phyloP scores from a whole-genome alignment of 257 asterid genomes.

The Ocimum tenuiflorum region DNA sequence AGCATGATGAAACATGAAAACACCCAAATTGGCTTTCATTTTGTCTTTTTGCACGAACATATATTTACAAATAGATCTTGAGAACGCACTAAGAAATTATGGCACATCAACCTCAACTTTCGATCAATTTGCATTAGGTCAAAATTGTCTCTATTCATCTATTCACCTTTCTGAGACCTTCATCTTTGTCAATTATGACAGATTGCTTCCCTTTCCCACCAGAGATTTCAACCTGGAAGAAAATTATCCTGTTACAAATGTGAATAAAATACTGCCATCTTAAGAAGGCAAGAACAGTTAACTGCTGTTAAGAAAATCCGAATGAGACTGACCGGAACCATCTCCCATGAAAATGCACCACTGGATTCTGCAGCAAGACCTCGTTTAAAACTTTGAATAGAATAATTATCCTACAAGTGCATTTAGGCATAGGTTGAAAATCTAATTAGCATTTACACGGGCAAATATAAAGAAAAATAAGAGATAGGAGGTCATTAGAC shows the following conservation, averaged over 20 bases:
- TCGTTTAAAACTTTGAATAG: conserved; percentile 86
- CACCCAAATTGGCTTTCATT: not conserved
- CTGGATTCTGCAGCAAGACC: conserved; percentile 65
- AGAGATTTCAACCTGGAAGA: conserved; percentile 64
- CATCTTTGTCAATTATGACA: conserved; percentile 59
- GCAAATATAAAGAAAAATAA: not conserved
- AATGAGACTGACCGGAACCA: conserved; percentile 57
- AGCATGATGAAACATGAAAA: not conserved
- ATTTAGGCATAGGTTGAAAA: conserved; percentile 4
- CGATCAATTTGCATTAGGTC: not conserved
- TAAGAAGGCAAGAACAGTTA: not conserved
- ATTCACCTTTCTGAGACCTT: conserved; percentile 64
- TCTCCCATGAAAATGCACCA: conserved; percentile 92
- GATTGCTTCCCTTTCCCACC: conserved; percentile 67
- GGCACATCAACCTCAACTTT: not conserved
- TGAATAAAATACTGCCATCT: not conserved
- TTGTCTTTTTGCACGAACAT: not conserved
- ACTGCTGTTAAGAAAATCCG: not conserved
- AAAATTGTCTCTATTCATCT: not conserved
- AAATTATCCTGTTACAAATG: conserved; percentile 4
- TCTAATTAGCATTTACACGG: not conserved
- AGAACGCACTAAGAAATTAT: conserved; percentile 3
- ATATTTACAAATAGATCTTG: not conserved
- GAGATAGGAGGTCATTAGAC: not conserved
- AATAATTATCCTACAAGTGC: conserved; percentile 62